Base-by-base conservation (phyloP, 495 filamentous ascomycete genomes). In the Penicillium silybi region DNA sequence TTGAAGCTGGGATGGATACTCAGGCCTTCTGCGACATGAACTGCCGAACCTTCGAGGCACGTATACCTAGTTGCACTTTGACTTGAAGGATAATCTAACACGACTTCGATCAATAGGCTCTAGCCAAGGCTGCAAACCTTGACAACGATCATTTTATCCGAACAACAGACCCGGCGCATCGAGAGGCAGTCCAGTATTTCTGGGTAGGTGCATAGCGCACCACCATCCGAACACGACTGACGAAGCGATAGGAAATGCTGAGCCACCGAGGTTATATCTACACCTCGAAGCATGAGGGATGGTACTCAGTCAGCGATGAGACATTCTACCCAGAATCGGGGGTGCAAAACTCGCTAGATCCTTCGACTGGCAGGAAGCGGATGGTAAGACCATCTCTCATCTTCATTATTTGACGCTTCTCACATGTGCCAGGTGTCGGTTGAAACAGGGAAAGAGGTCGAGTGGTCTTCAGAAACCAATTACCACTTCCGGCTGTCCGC, bases 281-380 rank as follows among this genome's bases (percentile, higher is more conserved):
- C 69, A 79, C 82, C 35, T 77, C 80, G 7, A 92, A 89, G 60
- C 95, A 97, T 62, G 83, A 88, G 59, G 93, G 93, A 7, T 98
- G 93, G 93, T 98, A 98, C 64, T 93, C 86, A 44, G 88, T 98
- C 44, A 87, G 88, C 68, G 93, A 98, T 65, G 93, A 98, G 75
- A 91, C 92, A 10, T 98, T 92, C 67, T 97, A 96, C 64, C 90
- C 93, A 6, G 79, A 85, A 44, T 79, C 82, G 0, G 75, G 80
- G 53, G 80, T 97, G 23, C 84, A 88, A 57, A 81, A 85, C 53
- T 80, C 83, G 47, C 63, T 90, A 20, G 90, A 93, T 61, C 85
- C 89, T 16, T 72, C 81, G 18, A 97, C 90, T 0, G 92, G 95
- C 5, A 76, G 82, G 54, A 90, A 88, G 56, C 81, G 84, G 47